phyloP scores from a whole-genome alignment of 2,329 filamentous ascomycete species.

The Cladosporium sp. region DNA sequence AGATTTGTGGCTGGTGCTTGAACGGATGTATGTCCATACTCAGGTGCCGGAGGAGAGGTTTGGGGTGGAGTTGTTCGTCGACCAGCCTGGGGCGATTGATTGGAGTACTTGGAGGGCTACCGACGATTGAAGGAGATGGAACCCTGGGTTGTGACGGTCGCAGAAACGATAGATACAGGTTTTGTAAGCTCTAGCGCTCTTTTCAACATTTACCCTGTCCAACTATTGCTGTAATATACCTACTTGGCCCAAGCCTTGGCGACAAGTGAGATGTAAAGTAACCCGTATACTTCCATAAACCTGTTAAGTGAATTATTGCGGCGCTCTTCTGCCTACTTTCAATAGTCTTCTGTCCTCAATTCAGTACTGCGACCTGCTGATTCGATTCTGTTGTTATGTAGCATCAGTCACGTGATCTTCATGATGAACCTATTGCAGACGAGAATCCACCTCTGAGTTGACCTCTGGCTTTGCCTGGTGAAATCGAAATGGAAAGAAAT shows the following conservation, averaged over 20 bases:
- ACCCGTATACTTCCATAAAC: no score
- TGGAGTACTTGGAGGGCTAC: conserved; percentile 44
- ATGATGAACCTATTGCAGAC: no score
- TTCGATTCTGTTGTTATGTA: no score
- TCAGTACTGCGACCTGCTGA: no score
- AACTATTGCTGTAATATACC: neutral
- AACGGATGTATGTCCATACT: conserved; percentile 62
- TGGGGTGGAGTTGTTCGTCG: conserved; percentile 43
- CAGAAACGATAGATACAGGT: neutral
- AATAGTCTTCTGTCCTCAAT: no score
- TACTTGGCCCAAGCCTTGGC: conserved; percentile 9
- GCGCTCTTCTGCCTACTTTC: neutral
- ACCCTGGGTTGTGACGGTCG: neutral
- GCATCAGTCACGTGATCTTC: no score
- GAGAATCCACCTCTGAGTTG: no score
- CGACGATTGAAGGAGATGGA: conserved; percentile 29
- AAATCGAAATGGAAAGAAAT: no score
- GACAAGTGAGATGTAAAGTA: neutral
- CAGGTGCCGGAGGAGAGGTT: conserved; percentile 47
- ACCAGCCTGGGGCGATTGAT: conserved; percentile 40
- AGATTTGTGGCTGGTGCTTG: conserved; percentile 75
- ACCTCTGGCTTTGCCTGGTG: no score
- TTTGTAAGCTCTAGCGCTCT: no score
- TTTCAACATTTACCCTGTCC: neutral
- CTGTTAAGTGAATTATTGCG: neutral